A percentile compares a stretch with the other conserved stretches of the same genome.
phyloP scores from a whole-genome alignment of 139 green algal genomes.

The Zygnema circumcarinatum region DNA sequence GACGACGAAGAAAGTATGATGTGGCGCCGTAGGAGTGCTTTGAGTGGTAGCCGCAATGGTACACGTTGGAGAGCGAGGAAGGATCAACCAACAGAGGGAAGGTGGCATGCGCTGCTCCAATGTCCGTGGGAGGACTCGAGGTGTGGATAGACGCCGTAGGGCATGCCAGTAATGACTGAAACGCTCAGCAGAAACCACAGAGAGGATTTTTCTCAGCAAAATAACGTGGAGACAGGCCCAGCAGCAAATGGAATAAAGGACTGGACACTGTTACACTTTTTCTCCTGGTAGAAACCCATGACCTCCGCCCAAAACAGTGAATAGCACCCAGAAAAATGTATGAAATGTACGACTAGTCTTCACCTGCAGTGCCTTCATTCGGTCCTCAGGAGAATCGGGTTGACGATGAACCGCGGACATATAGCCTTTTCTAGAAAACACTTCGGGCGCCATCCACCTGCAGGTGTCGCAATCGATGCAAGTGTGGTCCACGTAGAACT shows the following conservation, averaged over 20 bases:
- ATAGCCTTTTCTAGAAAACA: slow-evolving; percentile 8
- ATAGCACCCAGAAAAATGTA: too few relatives aligned
- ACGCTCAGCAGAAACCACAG: neutral
- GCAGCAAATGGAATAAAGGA: too few relatives aligned
- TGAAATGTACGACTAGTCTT: too few relatives aligned
- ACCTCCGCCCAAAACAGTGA: too few relatives aligned
- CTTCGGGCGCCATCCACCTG: slow-evolving; percentile 44
- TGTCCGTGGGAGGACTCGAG: slow-evolving; percentile 12
- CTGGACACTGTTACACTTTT: too few relatives aligned
- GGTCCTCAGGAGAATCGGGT: neutral
- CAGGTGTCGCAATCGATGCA: slow-evolving; percentile 52
- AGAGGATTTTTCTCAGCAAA: too few relatives aligned
- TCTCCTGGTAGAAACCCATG: too few relatives aligned
- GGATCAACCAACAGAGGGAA: slow-evolving; percentile 40
- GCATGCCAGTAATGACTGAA: slow-evolving; percentile 40
- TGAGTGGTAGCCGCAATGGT: slow-evolving; percentile 53
- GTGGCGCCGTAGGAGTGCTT: slow-evolving; percentile 44
- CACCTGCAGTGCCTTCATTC: slow-evolving; percentile 29
- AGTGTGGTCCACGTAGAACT: slow-evolving; percentile 55
- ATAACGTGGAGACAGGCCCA: too few relatives aligned
- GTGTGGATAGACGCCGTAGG: slow-evolving; percentile 56
- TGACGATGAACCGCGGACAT: slow-evolving; percentile 35
- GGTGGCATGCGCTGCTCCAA: slow-evolving; percentile 24
- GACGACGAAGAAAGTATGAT: slow-evolving; percentile 18
- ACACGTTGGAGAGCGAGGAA: slow-evolving; percentile 18